Evolutionary conservation across 768 basidiomycete genomes (phyloP), one percentile per base, ranked within the genome.

Genomic region (Termitomyces sp.): DNA sequence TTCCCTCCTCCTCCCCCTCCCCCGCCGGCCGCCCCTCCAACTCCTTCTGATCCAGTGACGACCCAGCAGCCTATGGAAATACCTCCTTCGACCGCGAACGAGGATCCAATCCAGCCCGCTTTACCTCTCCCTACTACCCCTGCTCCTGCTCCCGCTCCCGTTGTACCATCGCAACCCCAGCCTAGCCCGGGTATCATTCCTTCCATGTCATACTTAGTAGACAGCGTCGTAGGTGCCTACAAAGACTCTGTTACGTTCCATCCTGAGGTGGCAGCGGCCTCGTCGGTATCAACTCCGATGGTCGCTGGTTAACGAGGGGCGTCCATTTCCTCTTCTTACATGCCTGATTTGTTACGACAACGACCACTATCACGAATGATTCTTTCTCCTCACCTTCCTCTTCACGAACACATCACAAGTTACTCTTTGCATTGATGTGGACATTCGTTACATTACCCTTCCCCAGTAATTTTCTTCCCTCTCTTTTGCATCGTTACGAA

Each of bases 1-100:
- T 93, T 84, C 56, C 75, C 85, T 39, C 72, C 77, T 45, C 74
- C 75, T 46, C 69, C 71, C 22, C 58, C 63, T 22, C 63, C 37
- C 55, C 75, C 85, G 37, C 73, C 77, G 45, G 73, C 74, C 44
- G 67, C 71, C 24, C 57, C 61, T 30, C 61, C 45, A 16, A 13
- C 20, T 33, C 58, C 50, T 11, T 58, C 55, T 27, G 65, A 58
- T n/a, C 63, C 58, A 18, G 20, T 42, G 4, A 22, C 44, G 4
- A 6, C 44, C 1, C 3, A 45, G 2, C 22, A 46, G n/a, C n/a
- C 31, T 50, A 31, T 20, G 0, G 49, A 33, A 2, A 2, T 13
- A 3, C 49, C 49, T 16, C 20, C 20, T 13, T 15, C 22, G 15
- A 36, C 15, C 15, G 15, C 13, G 20, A 16, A 36, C 20, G 20